Evolutionary conservation across 2,329 filamentous ascomycete species (phyloP), one percentile per base, ranked within the genome.

Genomic region (Rhinocladiella similis): DNA sequence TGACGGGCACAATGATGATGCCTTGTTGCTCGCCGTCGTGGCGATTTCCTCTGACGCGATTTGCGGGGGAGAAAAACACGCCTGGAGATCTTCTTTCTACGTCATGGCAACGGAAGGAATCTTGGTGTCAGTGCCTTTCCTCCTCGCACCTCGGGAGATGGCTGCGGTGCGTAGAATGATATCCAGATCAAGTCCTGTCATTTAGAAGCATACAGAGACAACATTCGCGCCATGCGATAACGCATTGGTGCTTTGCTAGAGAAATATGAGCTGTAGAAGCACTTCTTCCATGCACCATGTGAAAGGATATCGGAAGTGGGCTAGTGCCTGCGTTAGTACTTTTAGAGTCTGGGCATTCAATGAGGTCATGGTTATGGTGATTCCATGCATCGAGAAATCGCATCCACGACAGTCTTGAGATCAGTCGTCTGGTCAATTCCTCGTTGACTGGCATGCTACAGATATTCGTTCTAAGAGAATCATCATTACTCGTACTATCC

Each of bases 11-110:
- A 22, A 43, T 27, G n/a, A 42, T 18, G 20, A 46, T 33, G 43
- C 14, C 20, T 20, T 38, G 38, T 33, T 12, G 29, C 29, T 7
- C 29, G 27, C 19, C 29, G 35, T 39, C 50, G 49, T 56, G 52
- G 47, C 53, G 47, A 39, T 48, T 25, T 13, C 18, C 10, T 39
- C 38, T 49, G 52, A 52, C 52, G 53, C 53, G 56, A 59, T 53
- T 53, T 54, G 57, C 57, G 57, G 57, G 57, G 57, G 50, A 56
- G 20, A 45, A 47, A 47, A 56, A 47, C 48, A 53, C 56, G 45
- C n/a, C n/a, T 13, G 20, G n/a, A 22, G 9, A 46, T 10, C 7
- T 6, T 13, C 22, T 13, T 27, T 27, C n/a, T 46, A 46, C 43
- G 43, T 46, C 43, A 46, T 46, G 22, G 20, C 25, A n/a, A 33